Evolutionary conservation across 2,329 filamentous ascomycete genomes (phyloP), one percentile per base, ranked within the genome.

Genomic region (Cladosporium sp.): DNA sequence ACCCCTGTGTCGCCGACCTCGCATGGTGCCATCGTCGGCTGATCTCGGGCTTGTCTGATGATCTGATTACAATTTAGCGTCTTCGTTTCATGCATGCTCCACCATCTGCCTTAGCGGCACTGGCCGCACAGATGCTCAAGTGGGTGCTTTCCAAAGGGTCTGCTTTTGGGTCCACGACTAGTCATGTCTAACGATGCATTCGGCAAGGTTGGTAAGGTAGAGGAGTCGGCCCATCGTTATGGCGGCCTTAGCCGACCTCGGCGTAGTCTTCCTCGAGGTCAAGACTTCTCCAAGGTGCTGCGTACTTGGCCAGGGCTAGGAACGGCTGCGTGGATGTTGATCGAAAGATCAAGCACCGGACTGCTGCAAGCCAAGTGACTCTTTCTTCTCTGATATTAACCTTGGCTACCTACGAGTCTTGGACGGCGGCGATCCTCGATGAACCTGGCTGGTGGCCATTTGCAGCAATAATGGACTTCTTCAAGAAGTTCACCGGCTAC

Each of bases 61-160:
- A 56, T 56, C 54, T 56, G 54, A 56, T 56, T 56, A 56, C 36
- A 39, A 34, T 11, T 40, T 55, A 55, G 51, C 51, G 51, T 37
- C 38, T 17, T n/a, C 30, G n/a, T 39, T 34, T 45, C 49, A 39
- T 39, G 49, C 49, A 51, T 51, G 51, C 25, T 36, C 51, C 51
- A 55, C 51, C 25, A 7, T 25, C 25, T 55, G 36, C 51, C 51
- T 39, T 40, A 42, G 51, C 38, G 25, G 37, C 51, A 19, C 22
- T 37, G 28, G 20, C 37, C 22, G 51, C 51, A 55, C 51, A 55
- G 51, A 55, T 55, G 39, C 36, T 54, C 22, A 6, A 42, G 36
- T 42, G 22, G 25, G 37, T 37, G 51, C 19, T 30, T 25, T 39
- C 5, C 20, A 42, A 56, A 37, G 54, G 40, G 54, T 49, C 40